These are phyloP conservation scores for Lichenothelia convexa DNA, from an alignment of 495 filamentous ascomycete genomes.

Conservation along the genomic window DNA sequence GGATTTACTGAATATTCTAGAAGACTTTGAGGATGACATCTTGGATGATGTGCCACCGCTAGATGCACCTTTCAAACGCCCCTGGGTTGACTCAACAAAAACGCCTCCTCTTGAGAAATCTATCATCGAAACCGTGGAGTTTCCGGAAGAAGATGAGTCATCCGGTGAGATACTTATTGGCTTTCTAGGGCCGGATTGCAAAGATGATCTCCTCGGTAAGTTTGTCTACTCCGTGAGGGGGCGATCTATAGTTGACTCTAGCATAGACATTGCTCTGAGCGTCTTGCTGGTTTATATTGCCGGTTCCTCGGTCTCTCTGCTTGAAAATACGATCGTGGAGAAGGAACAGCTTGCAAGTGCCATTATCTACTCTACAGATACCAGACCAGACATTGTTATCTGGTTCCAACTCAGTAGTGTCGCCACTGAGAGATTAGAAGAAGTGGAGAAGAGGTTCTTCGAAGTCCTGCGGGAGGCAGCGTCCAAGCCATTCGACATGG, in stretches of 20 bases:
- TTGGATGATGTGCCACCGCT: constrained; percentile 58
- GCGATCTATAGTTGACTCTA: not conserved
- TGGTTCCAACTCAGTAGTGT: constrained; percentile 71
- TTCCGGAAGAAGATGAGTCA: constrained; percentile 93
- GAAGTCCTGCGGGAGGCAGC: constrained; percentile 65
- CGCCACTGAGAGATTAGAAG: constrained; percentile 61
- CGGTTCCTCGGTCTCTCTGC: constrained; percentile 76
- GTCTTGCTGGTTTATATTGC: constrained; percentile 68
- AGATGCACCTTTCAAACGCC: constrained; percentile 60
- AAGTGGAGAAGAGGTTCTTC: constrained; percentile 73
- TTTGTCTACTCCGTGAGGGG: constrained; percentile 2
- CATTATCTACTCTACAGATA: constrained; percentile 55
- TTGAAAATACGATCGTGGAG: constrained; percentile 87
- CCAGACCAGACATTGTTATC: constrained; percentile 63
- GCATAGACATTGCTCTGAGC: constrained; percentile 42
- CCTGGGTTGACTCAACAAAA: constrained; percentile 76
- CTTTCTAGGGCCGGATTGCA: constrained; percentile 70
- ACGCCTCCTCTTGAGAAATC: constrained; percentile 52
- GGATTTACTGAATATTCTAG: constrained; percentile 60
- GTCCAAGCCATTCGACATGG: constrained; percentile 66
- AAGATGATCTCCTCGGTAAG: constrained; percentile 37
- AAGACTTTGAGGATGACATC: constrained; percentile 76
- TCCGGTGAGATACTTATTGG: constrained; percentile 67
- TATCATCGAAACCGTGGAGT: constrained; percentile 58
- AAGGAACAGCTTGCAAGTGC: constrained; percentile 80